A percentile compares a stretch with the other conserved stretches of the same genome.
Evolutionary conservation across 2,329 filamentous ascomycete genomes (phyloP).

Genomic region (Myriosclerotinia scirpicola): DNA sequence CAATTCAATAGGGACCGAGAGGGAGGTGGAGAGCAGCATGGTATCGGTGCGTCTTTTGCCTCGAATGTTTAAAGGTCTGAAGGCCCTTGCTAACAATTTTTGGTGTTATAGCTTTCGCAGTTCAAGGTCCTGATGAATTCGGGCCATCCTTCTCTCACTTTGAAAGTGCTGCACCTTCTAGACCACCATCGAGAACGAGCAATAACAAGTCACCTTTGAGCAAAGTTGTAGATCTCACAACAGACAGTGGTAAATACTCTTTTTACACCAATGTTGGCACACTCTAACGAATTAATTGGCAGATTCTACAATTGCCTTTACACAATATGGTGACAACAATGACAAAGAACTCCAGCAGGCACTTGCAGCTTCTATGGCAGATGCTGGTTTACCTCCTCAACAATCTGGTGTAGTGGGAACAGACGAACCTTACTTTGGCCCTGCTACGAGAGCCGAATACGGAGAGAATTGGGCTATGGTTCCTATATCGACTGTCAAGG

Average conservation of each 20-base stretch:
- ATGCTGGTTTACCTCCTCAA: slow-evolving; percentile 51
- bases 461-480: slow-evolving; percentile 62
- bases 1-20: slow-evolving; percentile 55
- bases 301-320: slow-evolving; percentile 35
- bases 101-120: slow-evolving; percentile 12
- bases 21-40: slow-evolving; percentile 44
- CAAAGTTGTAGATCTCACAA: slow-evolving; percentile 51
- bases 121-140: slow-evolving; percentile 24
- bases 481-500: slow-evolving; percentile 39
- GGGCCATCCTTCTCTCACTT: slow-evolving; percentile 18
- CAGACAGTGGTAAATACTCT: slow-evolving; percentile 38
- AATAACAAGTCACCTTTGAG: slow-evolving; percentile 58
- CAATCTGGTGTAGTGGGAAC: slow-evolving; percentile 50
- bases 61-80: too few species aligned
- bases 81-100: slow-evolving; percentile 2
- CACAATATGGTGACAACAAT: slow-evolving; percentile 36
- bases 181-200: slow-evolving; percentile 59
- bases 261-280: not conserved
- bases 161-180: slow-evolving; percentile 43
- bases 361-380: slow-evolving; percentile 55
- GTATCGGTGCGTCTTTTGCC: slow-evolving; percentile 46
- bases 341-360: slow-evolving; percentile 59
- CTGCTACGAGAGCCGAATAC: slow-evolving; percentile 57
- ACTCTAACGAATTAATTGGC: slow-evolving; percentile 6
- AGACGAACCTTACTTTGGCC: slow-evolving; percentile 55